phyloP scores from a whole-genome alignment of 257 asterid genomes.

The Primulina eburnea region DNA sequence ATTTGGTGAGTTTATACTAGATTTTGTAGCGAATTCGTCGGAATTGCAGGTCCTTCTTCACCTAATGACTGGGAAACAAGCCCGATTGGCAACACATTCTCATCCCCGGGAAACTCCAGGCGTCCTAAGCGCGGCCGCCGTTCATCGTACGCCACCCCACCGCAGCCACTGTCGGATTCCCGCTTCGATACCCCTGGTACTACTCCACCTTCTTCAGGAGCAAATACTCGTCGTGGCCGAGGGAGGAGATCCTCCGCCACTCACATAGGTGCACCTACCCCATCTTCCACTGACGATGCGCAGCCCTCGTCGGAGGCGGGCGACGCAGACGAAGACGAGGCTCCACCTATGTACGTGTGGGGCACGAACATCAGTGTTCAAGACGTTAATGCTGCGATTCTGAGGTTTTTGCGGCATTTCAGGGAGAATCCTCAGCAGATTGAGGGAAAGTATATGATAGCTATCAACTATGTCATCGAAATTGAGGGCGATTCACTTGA shows the following conservation, averaged over 20 bases:
- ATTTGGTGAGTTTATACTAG: conserved; percentile 3
- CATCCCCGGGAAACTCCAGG: conserved; percentile 59
- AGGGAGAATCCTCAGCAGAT: conserved; percentile 58
- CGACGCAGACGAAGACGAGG: conserved; percentile 58
- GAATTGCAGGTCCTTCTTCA: conserved; percentile 61
- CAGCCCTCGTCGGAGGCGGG: conserved; percentile 79
- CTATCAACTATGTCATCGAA: conserved; percentile 67
- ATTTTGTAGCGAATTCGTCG: not conserved
- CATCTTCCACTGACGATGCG: conserved; percentile 60
- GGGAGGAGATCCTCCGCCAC: conserved; percentile 45
- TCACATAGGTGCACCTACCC: conserved; percentile 56
- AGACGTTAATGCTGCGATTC: conserved; percentile 81
- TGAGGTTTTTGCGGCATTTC: conserved; percentile 79
- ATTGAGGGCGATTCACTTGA: conserved; percentile 96
- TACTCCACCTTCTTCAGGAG: conserved; percentile 64
- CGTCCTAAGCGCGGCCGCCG: conserved; percentile 65
- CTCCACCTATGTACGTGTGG: conserved; percentile 93
- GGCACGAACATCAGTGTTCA: conserved; percentile 90
- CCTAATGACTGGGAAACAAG: conserved; percentile 68
- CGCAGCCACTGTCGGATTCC: conserved; percentile 45
- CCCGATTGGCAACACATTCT: conserved; percentile 79
- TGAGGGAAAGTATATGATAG: conserved; percentile 85
- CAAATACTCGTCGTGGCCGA: conserved; percentile 42
- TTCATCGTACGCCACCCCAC: conserved; percentile 66
- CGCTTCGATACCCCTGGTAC: conserved; percentile 66